Percentiles rank a stretch among this genome's conserved stretches.
Conservation (phyloP, 352 stramenopile species). For the Phytopythium aichiense region DNA sequence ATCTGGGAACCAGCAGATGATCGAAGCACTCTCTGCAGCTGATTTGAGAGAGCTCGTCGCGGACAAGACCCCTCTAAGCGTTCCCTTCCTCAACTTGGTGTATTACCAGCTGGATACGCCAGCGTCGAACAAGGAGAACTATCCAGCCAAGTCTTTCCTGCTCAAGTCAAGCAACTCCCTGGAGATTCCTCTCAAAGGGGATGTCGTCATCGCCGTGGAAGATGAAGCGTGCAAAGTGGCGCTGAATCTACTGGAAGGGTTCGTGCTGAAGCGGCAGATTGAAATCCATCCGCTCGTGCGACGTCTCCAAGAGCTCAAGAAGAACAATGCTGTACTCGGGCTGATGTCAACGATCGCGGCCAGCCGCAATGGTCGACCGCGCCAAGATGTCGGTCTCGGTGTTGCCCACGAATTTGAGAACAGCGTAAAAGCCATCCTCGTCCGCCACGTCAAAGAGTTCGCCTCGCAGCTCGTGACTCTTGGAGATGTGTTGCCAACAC, state of each 20-base stretch:
- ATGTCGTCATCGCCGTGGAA: constrained; percentile 67
- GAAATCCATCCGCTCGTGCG: constrained; percentile 60
- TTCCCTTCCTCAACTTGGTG: constrained; percentile 59
- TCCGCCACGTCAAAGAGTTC: constrained; percentile 53
- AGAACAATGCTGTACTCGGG: constrained; percentile 27
- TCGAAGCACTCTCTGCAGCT: constrained; percentile 45
- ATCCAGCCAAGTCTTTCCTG: constrained; percentile 43
- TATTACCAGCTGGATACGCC: constrained; percentile 44
- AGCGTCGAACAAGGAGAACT: constrained; percentile 25
- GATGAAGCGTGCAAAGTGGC: constrained; percentile 36
- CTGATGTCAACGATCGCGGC: constrained; percentile 4
- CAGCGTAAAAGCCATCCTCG: constrained; percentile 49
- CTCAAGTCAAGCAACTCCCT: constrained; percentile 14
- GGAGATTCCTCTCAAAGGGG: constrained; percentile 22
- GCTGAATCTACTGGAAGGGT: constrained; percentile 65
- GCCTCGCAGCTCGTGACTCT: constrained; percentile 53
- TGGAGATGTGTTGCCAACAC: constrained; percentile 29
- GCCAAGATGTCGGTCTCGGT: constrained; percentile 20
- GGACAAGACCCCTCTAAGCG: constrained; percentile 33
- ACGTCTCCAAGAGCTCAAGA: constrained; percentile 59
- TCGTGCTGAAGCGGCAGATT: constrained; percentile 57
- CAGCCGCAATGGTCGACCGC: neutral
- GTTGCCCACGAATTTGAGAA: constrained; percentile 44
- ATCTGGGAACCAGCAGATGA: constrained; percentile 2
- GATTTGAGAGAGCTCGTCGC: constrained; percentile 52